Base-by-base conservation (phyloP, 805 yeast genomes). In the Metschnikowia matae region DNA sequence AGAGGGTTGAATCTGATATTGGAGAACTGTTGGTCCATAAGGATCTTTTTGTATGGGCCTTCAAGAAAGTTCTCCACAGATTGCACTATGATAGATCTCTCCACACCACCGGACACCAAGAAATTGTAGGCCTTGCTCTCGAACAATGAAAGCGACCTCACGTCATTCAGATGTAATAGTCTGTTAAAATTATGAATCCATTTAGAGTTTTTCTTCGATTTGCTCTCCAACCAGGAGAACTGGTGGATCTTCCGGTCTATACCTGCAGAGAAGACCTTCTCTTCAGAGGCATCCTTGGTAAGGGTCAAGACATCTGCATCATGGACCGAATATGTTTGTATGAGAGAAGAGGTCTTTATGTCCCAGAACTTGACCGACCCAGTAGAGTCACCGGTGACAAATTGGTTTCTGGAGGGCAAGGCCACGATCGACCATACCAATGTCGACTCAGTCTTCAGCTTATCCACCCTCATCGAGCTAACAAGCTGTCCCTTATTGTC, bases 291-390 rank as follows among this genome's bases (percentile, higher is more conserved):
- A 62, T 87, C 89, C 13, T 79, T 70, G 1, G 85, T 71, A 44
- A 94, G 70, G 50, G 89, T 81, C 56, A 94, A 73, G 3, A 91
- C 88, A 77, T 94, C 99, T 1, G 96, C 97, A 44, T 87, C 95
- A 63, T 94, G 98, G 10, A 82, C 82, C 56, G 82, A 79, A 66
- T 89, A 90, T 21, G 87, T 82, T 67, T 92, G 98, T 46, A 82
- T 74, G 52, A 94, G 71, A 1, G 96, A 84, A 57, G 83, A 83
- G 57, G 81, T 84, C 44, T 80, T 78, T 54, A 85, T 74, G 61
- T 92, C 96, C 99, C 99, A 94, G 56, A 94, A 79, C 67, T 92
- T 92, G 47, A 94, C 81, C 7, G 87, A 78, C 1, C 99, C 99
- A 1, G 97, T 92, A 5, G 97, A 90, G 70, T 94, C 99, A 48